phyloP scores from a whole-genome alignment of 805 yeast genomes.

The Hemisphaericaspora nanyangensis region DNA sequence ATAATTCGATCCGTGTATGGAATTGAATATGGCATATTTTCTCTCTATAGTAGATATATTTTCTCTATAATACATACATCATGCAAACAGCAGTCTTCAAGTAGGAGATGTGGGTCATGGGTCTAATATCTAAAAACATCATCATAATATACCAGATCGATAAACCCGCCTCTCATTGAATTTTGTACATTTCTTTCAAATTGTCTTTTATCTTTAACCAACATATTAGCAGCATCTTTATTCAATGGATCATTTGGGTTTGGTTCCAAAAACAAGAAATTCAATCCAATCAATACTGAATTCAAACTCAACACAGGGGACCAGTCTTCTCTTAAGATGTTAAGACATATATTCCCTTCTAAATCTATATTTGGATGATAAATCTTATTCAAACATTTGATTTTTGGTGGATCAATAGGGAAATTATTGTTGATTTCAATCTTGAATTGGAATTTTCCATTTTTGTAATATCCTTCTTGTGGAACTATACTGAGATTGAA shows the following conservation, averaged over 20 bases:
- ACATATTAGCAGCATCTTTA: conserved; percentile 73
- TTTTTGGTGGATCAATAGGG: conserved; percentile 93
- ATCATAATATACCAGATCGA: conserved; percentile 61
- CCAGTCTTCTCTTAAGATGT: conserved; percentile 94
- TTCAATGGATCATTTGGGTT: conserved; percentile 91
- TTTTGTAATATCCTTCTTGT: conserved; percentile 64
- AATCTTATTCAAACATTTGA: conserved; percentile 63
- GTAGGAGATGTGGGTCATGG: too few relatives aligned
- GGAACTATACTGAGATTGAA: conserved; percentile 60
- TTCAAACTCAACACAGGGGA: conserved; percentile 84
- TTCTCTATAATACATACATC: too few relatives aligned
- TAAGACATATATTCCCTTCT: conserved; percentile 87
- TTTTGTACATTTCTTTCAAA: conserved; percentile 56
- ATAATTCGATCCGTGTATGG: conserved; percentile 56
- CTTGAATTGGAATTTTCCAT: conserved; percentile 70
- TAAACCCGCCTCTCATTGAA: conserved; percentile 71
- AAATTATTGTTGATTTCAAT: conserved; percentile 65
- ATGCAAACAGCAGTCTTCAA: too few relatives aligned
- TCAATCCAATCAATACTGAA: conserved; percentile 77
- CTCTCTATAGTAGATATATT: too few relatives aligned
- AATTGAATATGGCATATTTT: too few relatives aligned
- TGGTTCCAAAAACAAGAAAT: conserved; percentile 84
- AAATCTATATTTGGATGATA: conserved; percentile 93
- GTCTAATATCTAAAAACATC: too few relatives aligned
- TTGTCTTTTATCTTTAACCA: conserved; percentile 30